Percentiles rank a stretch among this genome's conserved stretches.
These are phyloP conservation scores for Debaryomyces psychrophilus DNA, from an alignment of 1,139 yeast species.

Conservation along the genomic window DNA sequence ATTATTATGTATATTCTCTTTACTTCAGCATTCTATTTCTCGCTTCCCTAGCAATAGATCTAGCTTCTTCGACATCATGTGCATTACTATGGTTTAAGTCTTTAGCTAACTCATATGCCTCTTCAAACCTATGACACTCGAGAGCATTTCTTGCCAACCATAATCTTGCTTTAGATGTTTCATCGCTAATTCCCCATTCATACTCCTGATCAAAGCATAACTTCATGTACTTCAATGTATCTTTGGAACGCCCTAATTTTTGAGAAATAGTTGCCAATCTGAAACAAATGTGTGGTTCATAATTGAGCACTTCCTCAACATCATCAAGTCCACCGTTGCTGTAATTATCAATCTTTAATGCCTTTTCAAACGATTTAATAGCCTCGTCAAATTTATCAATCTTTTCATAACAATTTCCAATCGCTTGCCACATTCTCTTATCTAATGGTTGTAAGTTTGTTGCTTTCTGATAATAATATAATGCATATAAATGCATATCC, in stretches of 20 bases:
- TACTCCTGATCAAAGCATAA: slow-evolving; percentile 69
- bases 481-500: slow-evolving; percentile 91
- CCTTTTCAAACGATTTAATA: slow-evolving; percentile 60
- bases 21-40: slow-evolving; percentile 41
- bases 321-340: slow-evolving; percentile 18
- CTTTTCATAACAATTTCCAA: slow-evolving; percentile 88
- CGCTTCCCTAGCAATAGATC: slow-evolving; percentile 79
- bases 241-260: slow-evolving; percentile 51
- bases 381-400: slow-evolving; percentile 70
- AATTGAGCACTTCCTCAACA: slow-evolving; percentile 21
- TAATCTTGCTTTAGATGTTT: slow-evolving; percentile 77
- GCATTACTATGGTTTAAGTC: slow-evolving; percentile 78
- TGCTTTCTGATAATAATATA: slow-evolving; percentile 91
- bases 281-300: slow-evolving; percentile 58
- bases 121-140: slow-evolving; percentile 57
- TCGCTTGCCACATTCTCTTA: slow-evolving; percentile 95
- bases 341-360: slow-evolving; percentile 50
- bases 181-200: slow-evolving; percentile 72
- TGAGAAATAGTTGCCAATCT: slow-evolving; percentile 74
- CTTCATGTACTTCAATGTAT: slow-evolving; percentile 69
- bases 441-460: slow-evolving; percentile 87
- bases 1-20: slow-evolving; percentile 3
- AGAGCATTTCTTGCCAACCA: slow-evolving; percentile 84
- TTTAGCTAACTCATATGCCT: slow-evolving; percentile 75
- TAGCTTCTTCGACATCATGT: slow-evolving; percentile 86